phyloP scores from a whole-genome alignment of 345 rosid species.

The Aquilaria yunnanensis region DNA sequence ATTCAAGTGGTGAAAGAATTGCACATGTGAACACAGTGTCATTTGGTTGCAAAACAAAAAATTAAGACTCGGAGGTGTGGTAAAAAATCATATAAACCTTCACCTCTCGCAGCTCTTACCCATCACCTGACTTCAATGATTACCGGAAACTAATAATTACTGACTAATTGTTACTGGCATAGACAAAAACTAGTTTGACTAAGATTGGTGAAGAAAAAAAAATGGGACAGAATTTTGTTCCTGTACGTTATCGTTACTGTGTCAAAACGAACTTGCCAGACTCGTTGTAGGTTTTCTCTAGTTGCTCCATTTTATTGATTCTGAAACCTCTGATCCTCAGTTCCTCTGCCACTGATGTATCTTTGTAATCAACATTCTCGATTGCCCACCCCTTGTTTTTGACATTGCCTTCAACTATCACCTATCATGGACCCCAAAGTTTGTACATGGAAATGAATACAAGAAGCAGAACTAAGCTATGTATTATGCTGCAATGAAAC shows the following conservation, averaged over 20 bases:
- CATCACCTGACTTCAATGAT: no score
- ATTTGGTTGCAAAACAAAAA: no score
- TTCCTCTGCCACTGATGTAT: constrained; percentile 66
- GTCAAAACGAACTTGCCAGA: constrained; percentile 44
- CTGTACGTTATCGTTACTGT: constrained; percentile 18
- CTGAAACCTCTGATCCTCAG: constrained; percentile 75
- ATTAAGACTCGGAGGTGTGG: no score
- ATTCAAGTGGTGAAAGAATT: no score
- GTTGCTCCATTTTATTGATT: constrained; percentile 57
- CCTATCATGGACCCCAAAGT: constrained; percentile 29
- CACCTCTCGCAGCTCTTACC: no score
- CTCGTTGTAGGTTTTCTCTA: constrained; percentile 46
- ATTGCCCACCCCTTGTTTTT: constrained; percentile 82
- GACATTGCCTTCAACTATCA: constrained; percentile 54
- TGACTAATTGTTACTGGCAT: no score
- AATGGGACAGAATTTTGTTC: no score
- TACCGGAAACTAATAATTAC: no score
- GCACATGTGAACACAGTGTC: no score
- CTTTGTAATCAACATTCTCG: constrained; percentile 65
- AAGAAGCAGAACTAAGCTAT: background rate
- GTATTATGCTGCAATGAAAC: background rate
- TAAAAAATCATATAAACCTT: no score
- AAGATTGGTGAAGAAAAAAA: no score
- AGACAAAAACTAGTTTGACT: no score
- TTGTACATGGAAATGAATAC: background rate